Evolutionary conservation across 140 eudicot genomes (phyloP).

Genomic region (Flaveria floridana): DNA sequence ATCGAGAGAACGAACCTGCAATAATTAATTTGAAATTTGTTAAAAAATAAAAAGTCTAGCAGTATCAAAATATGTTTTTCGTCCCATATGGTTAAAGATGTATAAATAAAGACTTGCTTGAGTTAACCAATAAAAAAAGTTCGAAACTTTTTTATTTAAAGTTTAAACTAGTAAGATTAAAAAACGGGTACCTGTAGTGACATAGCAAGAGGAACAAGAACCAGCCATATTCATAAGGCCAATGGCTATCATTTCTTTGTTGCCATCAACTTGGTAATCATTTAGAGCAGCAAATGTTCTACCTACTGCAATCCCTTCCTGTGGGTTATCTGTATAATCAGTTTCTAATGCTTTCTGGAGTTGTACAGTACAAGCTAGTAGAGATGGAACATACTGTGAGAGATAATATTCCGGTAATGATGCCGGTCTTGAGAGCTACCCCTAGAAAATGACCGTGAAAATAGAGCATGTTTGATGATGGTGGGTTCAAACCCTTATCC

Average conservation of each 20-base stretch:
- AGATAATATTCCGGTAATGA: constrained; percentile 83
- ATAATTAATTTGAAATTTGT: neutral
- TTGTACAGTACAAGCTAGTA: constrained; percentile 7
- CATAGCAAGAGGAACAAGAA: constrained; percentile 91
- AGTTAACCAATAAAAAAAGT: no score
- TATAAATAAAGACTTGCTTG: no score
- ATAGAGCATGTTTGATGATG: constrained; percentile 82
- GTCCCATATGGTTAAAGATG: no score
- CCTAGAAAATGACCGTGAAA: constrained; percentile 64
- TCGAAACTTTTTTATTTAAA: neutral
- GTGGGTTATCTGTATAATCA: neutral
- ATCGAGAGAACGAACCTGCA: constrained; percentile 79
- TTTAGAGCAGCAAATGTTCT: constrained; percentile 80
- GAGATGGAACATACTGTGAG: constrained; percentile 63
- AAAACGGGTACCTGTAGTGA: constrained; percentile 62
- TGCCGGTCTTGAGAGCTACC: constrained; percentile 79
- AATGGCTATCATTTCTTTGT: constrained; percentile 96
- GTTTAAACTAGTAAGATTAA: neutral
- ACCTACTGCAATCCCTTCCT: constrained; percentile 99
- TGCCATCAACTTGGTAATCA: constrained; percentile 97
- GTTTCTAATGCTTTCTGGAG: neutral
- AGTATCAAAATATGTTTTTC: no score
- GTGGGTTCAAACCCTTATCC: constrained; percentile 91
- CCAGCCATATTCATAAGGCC: constrained; percentile 97
- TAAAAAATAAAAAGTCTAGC: neutral